A percentile compares a stretch with the other conserved stretches of the same genome.
Evolutionary conservation across 306 rosid species (phyloP).

Genomic region (Sindora glabra): DNA sequence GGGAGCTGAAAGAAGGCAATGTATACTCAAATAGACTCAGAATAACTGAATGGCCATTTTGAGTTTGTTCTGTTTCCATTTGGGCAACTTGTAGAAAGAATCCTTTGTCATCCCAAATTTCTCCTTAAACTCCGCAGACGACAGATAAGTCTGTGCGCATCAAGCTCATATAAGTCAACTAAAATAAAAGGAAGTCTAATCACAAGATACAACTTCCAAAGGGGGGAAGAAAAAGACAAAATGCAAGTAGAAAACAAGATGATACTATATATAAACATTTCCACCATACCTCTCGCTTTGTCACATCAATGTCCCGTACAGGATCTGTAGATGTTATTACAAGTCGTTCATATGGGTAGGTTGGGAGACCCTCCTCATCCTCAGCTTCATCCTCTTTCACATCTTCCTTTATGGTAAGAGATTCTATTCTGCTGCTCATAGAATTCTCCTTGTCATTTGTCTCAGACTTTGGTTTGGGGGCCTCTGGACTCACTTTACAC

Average conservation of each 20-base stretch:
- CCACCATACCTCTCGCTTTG: conserved; percentile 82
- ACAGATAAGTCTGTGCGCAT: conserved; percentile 71
- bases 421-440: conserved; percentile 43
- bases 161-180: conserved; percentile 24
- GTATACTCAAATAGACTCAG: conserved; percentile 34
- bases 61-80: conserved; percentile 98
- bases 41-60: conserved; percentile 84
- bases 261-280: background rate
- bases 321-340: conserved; percentile 63
- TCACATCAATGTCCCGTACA: conserved; percentile 63
- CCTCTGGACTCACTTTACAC: conserved; percentile 38
- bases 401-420: conserved; percentile 79
- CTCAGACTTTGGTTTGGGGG: conserved; percentile 36
- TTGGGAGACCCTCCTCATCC: conserved; percentile 66
- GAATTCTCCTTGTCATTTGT: conserved; percentile 35
- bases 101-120: conserved; percentile 63
- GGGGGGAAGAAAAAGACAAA: background rate
- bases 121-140: conserved; percentile 73
- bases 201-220: background rate
- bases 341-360: conserved; percentile 64
- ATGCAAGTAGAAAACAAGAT: background rate
- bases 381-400: conserved; percentile 82
- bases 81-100: conserved; percentile 76
- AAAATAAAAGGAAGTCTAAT: conserved; percentile 2
- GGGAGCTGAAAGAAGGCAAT: conserved; percentile 30